A percentile compares a stretch with the other conserved stretches of the same genome.
These are phyloP conservation scores for Graphium sp. DNA, from an alignment of 2,329 filamentous ascomycete genomes.

Conservation along the genomic window DNA sequence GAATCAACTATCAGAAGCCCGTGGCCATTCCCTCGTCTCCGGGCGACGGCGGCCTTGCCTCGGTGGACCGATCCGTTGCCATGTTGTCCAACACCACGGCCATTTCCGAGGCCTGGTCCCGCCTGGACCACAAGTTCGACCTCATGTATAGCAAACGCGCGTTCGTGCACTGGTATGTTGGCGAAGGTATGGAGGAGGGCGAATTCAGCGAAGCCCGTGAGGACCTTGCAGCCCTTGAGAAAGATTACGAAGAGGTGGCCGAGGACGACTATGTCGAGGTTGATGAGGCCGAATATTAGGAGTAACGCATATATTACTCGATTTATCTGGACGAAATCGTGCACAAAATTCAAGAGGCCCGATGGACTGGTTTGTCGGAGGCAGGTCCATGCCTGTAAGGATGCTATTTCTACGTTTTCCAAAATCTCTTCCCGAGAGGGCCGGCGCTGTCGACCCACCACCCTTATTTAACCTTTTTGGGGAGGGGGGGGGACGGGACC, in stretches of 20 bases:
- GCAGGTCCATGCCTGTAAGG: too few species aligned
- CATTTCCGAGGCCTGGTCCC: conserved; percentile 58
- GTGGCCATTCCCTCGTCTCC: conserved; percentile 36
- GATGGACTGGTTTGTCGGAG: too few species aligned
- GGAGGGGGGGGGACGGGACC: too few species aligned
- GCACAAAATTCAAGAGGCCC: too few species aligned
- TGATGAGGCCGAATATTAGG: too few species aligned
- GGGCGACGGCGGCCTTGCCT: conserved; percentile 39
- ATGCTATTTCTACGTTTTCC: too few species aligned
- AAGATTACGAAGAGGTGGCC: conserved; percentile 76
- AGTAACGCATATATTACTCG: too few species aligned
- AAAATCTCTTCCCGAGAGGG: too few species aligned
- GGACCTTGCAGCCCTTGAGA: conserved; percentile 71
- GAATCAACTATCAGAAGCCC: conserved; percentile 59
- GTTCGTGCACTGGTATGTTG: conserved; percentile 68
- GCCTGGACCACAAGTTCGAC: conserved; percentile 59
- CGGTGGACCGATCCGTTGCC: conserved; percentile 45
- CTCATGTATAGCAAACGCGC: conserved; percentile 67
- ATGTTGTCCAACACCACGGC: conserved; percentile 65
- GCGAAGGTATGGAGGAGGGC: conserved; percentile 84
- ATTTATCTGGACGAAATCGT: too few species aligned
- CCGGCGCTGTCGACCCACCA: too few species aligned
- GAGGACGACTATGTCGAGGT: conserved; percentile 51
- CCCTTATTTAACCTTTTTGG: too few species aligned
- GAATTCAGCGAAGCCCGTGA: conserved; percentile 80